A percentile compares a stretch with the other conserved stretches of the same genome.
Conservation (phyloP, 176 grass and related monocot species). For the Carex myosuroides region DNA sequence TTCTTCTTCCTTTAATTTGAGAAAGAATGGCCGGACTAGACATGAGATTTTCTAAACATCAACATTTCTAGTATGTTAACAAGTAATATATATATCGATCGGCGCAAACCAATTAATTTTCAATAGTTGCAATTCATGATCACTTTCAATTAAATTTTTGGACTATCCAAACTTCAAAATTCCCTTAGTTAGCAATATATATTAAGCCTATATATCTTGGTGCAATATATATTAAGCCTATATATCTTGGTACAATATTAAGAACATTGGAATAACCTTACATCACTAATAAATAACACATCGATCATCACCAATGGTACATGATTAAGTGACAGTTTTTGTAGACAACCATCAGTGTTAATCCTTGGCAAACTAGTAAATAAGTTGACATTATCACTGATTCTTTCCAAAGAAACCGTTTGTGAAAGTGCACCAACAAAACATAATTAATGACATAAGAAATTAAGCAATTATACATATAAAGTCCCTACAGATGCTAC, state of each 20-base stretch:
- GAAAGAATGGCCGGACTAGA: background rate
- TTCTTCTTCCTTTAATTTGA: background rate
- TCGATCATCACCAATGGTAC: too few relatives aligned
- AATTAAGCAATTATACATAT: background rate
- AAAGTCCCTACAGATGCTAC: background rate
- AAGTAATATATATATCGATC: background rate
- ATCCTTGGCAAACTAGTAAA: too few relatives aligned
- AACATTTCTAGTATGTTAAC: background rate
- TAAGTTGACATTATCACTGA: too few relatives aligned
- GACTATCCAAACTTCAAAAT: background rate
- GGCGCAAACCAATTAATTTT: background rate
- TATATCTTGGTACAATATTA: background rate
- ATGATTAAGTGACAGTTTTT: too few relatives aligned
- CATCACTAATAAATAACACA: too few relatives aligned
- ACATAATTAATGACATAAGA: background rate
- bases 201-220: background rate
- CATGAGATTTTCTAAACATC: background rate
- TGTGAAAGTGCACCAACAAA: too few relatives aligned
- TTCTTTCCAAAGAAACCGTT: too few relatives aligned
- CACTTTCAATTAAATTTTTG: background rate
- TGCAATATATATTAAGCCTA: background rate
- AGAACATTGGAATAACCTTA: too few relatives aligned
- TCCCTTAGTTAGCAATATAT: background rate
- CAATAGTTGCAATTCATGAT: background rate
- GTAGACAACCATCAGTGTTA: too few relatives aligned